Base-by-base conservation (phyloP, 2,329 filamentous ascomycete species). In the Diplocarpon mali region DNA sequence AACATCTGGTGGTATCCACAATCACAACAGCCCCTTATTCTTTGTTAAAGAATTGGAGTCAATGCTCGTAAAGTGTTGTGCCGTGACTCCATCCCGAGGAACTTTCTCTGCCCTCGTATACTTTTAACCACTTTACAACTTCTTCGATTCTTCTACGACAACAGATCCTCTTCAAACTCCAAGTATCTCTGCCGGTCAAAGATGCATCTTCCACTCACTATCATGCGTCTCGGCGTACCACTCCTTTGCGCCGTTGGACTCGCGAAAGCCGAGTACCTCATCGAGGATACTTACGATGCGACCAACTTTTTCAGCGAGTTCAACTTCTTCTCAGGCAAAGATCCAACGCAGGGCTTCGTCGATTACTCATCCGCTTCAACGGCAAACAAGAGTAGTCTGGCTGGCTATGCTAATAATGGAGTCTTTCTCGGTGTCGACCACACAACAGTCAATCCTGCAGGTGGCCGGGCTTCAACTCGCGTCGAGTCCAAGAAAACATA, bases 321-420 rank as follows among this genome's bases (percentile, higher is more conserved):
- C 60, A 46, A 69, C 46, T 80, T 80, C 64, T 79, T 72, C 63
- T 66, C 60, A 42, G 64, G 61, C 3, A 47, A 64, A 0, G 86
- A 92, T 57, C 85, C 85, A 0, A 92, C 85, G 2, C 56, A 79
- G 50, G 86, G 85, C 28, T 86, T 79, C 56, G 85, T 92, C 54
- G 65, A 75, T 48, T 92, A 88, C 57, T 46, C 46, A 7, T 16
- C 44, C 15, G 68, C 71, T 40, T 46, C 60, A n/a, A 73, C 71
- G 1, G 83, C 85, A 44, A 71, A 73, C 47, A 57, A 61, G n/a
- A 61, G 65, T 31, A 71, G 72, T 13, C 69, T 88, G 8, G 58
- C 57, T 27, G 53, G 54, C 5, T 55, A 52, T 37, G 37, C 43
- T 13, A 66, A 72, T 44, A 66, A 68, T 44, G 69, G 68, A 47